Percentiles rank a stretch among this genome's conserved stretches.
These are phyloP conservation scores for Venturia nashicola DNA, from an alignment of 2,329 filamentous ascomycete species.

Conservation along the genomic window DNA sequence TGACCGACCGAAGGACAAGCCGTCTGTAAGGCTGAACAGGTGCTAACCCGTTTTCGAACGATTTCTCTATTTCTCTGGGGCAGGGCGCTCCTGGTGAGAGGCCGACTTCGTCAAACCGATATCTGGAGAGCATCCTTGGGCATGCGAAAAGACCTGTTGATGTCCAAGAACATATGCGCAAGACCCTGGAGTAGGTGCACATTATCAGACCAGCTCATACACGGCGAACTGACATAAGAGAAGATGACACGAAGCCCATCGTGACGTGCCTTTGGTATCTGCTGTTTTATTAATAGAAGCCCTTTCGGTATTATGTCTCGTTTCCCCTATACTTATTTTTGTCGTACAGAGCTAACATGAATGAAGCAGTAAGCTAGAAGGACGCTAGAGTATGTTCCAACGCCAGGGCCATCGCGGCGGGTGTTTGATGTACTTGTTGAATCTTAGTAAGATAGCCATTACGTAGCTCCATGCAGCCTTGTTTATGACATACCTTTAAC, in stretches of 20 bases:
- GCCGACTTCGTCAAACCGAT: not conserved
- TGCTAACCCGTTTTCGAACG: not conserved
- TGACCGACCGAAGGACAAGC: not conserved
- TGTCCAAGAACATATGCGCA: not conserved
- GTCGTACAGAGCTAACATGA: not conserved
- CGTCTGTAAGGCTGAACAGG: slow-evolving; percentile 1
- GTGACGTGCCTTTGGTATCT: not conserved
- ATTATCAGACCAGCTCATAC: not conserved
- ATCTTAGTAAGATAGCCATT: not conserved
- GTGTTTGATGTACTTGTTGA: not conserved
- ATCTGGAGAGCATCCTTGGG: not conserved
- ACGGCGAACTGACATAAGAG: not conserved
- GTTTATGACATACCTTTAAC: not conserved
- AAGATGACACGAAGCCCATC: not conserved
- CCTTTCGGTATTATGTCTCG: no score
- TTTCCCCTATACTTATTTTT: no score
- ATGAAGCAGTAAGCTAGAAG: slow-evolving; percentile 2
- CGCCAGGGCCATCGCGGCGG: not conserved
- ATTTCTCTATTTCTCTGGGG: not conserved
- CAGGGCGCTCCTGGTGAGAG: not conserved
- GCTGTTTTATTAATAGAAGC: no score
- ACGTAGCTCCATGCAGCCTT: not conserved
- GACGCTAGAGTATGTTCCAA: not conserved
- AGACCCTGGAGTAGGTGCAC: not conserved
- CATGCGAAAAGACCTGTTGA: not conserved